These are phyloP conservation scores for Lagenidium sp. DNA, from an alignment of 352 stramenopile genomes.

Conservation along the genomic window DNA sequence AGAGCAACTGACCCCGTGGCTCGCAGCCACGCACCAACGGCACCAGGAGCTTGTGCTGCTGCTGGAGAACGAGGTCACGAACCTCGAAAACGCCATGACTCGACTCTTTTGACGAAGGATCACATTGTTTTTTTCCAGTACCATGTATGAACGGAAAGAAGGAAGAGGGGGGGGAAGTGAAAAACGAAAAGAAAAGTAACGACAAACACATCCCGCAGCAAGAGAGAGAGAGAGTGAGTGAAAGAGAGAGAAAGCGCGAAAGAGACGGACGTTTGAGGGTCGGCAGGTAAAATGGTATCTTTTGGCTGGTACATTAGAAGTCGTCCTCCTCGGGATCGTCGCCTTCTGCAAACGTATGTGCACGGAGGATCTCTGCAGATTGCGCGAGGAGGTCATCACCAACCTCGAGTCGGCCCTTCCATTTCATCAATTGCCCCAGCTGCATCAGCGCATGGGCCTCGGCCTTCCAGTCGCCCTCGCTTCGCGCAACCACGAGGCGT, in stretches of 20 bases:
- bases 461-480: conserved; percentile 44
- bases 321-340: conserved; percentile 11
- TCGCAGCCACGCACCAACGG: too few species aligned
- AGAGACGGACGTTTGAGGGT: neutral
- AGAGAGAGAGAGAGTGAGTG: too few species aligned
- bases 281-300: neutral
- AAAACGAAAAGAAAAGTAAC: too few species aligned
- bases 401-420: conserved; percentile 36
- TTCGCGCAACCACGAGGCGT: conserved; percentile 30
- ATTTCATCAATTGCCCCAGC: conserved; percentile 71
- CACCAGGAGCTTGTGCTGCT: too few species aligned
- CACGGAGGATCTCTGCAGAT: conserved; percentile 36
- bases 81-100: too few species aligned
- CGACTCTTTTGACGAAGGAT: too few species aligned
- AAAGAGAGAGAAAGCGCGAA: neutral
- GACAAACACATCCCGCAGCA: too few species aligned
- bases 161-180: too few species aligned
- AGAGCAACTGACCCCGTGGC: neutral
- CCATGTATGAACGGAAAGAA: too few species aligned
- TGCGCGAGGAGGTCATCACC: conserved; percentile 43
- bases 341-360: conserved; percentile 38
- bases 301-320: conserved; percentile 6
- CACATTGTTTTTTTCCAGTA: too few species aligned
- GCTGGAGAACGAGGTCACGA: too few species aligned
- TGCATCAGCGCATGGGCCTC: conserved; percentile 56